phyloP scores from a whole-genome alignment of 306 rosid species.

The Purshia tridentata region DNA sequence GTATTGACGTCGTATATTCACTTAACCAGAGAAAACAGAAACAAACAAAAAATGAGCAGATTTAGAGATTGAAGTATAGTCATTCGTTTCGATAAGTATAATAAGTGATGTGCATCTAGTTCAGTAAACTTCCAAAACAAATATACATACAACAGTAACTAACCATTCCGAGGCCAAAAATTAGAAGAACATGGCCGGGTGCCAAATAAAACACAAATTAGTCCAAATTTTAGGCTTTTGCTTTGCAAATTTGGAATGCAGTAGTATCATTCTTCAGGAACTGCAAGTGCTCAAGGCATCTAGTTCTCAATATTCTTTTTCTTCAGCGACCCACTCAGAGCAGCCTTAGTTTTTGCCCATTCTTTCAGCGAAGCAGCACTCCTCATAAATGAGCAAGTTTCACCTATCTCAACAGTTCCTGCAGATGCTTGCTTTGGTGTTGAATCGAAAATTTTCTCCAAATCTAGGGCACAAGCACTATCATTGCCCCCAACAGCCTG shows the following conservation, averaged over 20 bases:
- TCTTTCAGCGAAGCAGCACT: constrained; percentile 66
- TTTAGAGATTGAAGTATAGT: too few species aligned
- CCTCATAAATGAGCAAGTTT: constrained; percentile 78
- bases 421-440: constrained; percentile 32
- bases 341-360: constrained; percentile 70
- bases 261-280: background rate
- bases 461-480: constrained; percentile 23
- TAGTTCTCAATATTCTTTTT: constrained; percentile 50
- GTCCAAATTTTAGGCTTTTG: background rate
- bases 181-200: background rate
- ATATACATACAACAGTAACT: background rate
- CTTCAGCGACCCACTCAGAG: constrained; percentile 65
- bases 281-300: background rate
- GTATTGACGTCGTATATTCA: too few species aligned
- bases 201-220: background rate
- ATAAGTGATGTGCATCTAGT: too few species aligned
- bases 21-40: too few species aligned
- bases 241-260: too few species aligned
- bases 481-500: constrained; percentile 26
- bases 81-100: too few species aligned
- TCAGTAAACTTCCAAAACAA: background rate
- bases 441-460: constrained; percentile 30
- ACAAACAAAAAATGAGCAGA: too few species aligned
- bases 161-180: too few species aligned
- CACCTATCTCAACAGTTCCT: constrained; percentile 38